Evolutionary conservation across 352 stramenopile genomes (phyloP), one percentile per base, ranked within the genome.

Genomic region (Phytopythium mirpurense): DNA sequence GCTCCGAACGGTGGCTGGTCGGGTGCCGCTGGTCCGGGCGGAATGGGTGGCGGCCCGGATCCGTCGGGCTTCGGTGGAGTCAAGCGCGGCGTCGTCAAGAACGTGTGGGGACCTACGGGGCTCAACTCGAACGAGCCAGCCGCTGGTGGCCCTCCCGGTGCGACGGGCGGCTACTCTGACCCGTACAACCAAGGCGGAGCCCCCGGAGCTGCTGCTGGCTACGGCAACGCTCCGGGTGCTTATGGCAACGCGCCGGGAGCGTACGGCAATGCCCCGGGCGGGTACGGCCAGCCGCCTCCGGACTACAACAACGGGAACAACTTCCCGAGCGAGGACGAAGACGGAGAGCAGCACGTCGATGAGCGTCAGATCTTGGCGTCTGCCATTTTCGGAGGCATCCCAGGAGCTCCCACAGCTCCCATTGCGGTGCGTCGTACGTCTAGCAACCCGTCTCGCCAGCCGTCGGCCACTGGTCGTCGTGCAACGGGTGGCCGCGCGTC

Each of bases 351-450:
- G 10, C 55, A 76, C 7, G 70, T 90, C 2, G 74, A 93, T 41
- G 83, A 95, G 59, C 81, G 84, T 38, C 65, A 78, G 48, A 84
- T 92, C 59, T 88, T 98, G 75, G 96, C 97, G 37, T 97, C 93
- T 14, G 94, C 93, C 10, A 86, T 99, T 46, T 99, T 99, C 70
- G 96, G 97, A 36, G 97, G 97, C 27, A 96, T 98, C 44, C 84
- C 79, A 11, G 87, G 88, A 43, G 88, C 75, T 0, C 76, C 80
- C 5, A 41, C 63, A 11, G 64, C 72, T 9, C 64, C 78, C 7
- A 70, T 82, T 58, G 32, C 71, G 29, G 65, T 62, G 38, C 74
- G 78, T 26, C 76, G 79, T 29, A 71, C 72, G 27, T 70, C 67
- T 0, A 71, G 47, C 32, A 72, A 58, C 38, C 55, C 65, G 31